phyloP scores from a whole-genome alignment of 208 protist species.

The Crithidia thermophila region DNA sequence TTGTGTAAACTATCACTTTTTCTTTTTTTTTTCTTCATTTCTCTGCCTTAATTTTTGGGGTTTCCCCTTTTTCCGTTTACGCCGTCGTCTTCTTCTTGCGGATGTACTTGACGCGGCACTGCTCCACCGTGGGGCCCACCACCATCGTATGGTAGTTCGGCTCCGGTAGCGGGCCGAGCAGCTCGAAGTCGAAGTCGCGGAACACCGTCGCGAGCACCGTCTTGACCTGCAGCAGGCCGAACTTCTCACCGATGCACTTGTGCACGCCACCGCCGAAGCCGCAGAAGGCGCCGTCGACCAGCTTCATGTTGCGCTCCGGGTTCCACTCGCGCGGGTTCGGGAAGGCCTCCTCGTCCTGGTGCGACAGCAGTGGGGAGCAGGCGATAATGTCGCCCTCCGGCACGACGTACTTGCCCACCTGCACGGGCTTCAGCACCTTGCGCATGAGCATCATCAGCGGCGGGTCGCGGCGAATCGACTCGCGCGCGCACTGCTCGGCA shows the following conservation, averaged over 20 bases:
- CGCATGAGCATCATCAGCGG: conserved; percentile 94
- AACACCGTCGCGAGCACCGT: conserved; percentile 88
- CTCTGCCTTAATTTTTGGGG: too few species aligned
- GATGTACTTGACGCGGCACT: conserved; percentile 80
- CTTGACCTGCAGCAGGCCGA: conserved; percentile 94
- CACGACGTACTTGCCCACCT: conserved; percentile 82
- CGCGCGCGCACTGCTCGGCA: conserved; percentile 80
- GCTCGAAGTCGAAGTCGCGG: conserved; percentile 90
- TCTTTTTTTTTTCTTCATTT: background rate
- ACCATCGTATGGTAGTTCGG: conserved; percentile 92
- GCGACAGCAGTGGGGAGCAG: conserved; percentile 81
- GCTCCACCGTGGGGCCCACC: conserved; percentile 69
- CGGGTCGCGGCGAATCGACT: conserved; percentile 93
- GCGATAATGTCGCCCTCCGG: conserved; percentile 90
- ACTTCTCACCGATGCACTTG: conserved; percentile 95
- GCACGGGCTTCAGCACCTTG: conserved; percentile 80
- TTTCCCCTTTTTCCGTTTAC: background rate
- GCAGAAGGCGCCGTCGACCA: conserved; percentile 75
- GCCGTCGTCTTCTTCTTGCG: conserved; percentile 50
- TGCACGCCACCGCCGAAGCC: conserved; percentile 91
- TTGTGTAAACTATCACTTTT: background rate
- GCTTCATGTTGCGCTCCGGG: conserved; percentile 86
- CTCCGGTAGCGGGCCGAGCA: conserved; percentile 69
- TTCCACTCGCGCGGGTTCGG: conserved; percentile 83
- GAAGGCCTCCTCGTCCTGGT: conserved; percentile 85